Evolutionary conservation across 2,329 filamentous ascomycete genomes (phyloP).

Genomic region (Lachnellula subtilissima): DNA sequence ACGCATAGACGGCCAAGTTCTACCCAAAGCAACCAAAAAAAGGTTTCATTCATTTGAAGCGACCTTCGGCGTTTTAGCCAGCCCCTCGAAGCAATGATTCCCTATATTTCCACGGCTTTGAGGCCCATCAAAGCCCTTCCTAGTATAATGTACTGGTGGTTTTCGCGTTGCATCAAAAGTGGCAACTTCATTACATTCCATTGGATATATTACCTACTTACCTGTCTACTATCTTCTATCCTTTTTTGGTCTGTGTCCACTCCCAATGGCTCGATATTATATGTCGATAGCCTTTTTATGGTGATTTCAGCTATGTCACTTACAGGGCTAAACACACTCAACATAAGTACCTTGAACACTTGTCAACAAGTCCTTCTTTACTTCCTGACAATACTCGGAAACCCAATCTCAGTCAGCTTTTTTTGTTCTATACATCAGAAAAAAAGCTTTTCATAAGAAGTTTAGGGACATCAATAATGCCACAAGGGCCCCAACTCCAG

Average conservation of each 20-base stretch:
- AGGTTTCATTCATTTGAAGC: neutral
- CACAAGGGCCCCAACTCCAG: conserved; percentile 27
- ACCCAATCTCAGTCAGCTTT: conserved; percentile 58
- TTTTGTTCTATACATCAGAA: conserved; percentile 55
- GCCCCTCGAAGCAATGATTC: neutral
- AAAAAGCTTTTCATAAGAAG: conserved; percentile 54
- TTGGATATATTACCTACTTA: conserved; percentile 58
- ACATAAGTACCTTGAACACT: conserved; percentile 56
- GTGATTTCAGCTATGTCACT: conserved; percentile 60
- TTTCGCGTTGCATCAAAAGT: too few relatives aligned
- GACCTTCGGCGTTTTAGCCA: neutral
- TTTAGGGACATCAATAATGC: conserved; percentile 48
- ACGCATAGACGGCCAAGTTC: too few relatives aligned
- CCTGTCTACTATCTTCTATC: conserved; percentile 48
- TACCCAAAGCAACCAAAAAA: neutral
- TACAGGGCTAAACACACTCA: conserved; percentile 60
- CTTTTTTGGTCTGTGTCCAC: conserved; percentile 56
- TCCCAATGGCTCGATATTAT: conserved; percentile 46
- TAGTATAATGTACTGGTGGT: too few relatives aligned
- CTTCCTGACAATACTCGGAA: conserved; percentile 58
- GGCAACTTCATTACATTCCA: conserved; percentile 57
- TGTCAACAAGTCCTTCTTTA: conserved; percentile 63
- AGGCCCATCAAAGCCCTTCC: neutral
- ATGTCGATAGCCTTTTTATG: conserved; percentile 61
- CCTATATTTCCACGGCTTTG: neutral